These are phyloP conservation scores for Pyrus bretschneideri DNA, from an alignment of 306 rosid species.

Conservation along the genomic window DNA sequence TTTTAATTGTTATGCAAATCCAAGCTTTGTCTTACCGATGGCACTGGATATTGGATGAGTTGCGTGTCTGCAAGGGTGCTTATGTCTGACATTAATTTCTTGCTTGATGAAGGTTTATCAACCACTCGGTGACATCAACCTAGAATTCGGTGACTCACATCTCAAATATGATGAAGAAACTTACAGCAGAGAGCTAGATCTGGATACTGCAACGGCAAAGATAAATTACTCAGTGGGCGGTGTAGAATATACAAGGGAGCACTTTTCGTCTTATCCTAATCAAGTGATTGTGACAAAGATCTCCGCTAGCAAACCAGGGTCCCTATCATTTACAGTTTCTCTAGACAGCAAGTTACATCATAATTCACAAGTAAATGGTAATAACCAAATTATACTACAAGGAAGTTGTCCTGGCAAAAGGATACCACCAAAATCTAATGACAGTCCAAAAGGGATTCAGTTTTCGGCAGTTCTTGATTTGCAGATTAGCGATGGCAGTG, in stretches of 20 bases:
- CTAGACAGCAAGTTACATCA: conserved; percentile 73
- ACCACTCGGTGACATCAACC: conserved; percentile 72
- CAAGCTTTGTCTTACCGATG: neutral
- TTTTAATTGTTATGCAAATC: neutral
- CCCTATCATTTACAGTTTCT: conserved; percentile 61
- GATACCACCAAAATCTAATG: too few relatives aligned
- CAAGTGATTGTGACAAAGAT: conserved; percentile 71
- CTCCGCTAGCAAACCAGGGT: conserved; percentile 63
- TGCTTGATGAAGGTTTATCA: conserved; percentile 38
- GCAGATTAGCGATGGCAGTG: conserved; percentile 58
- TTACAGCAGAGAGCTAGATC: conserved; percentile 70
- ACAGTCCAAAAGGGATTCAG: conserved; percentile 61
- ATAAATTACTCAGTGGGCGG: conserved; percentile 64
- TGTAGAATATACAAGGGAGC: conserved; percentile 72
- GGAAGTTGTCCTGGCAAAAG: conserved; percentile 61
- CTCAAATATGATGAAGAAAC: conserved; percentile 46
- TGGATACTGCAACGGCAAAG: conserved; percentile 62
- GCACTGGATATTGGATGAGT: neutral
- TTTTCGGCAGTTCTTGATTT: conserved; percentile 74
- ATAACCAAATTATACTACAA: conserved; percentile 54
- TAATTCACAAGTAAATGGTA: conserved; percentile 36
- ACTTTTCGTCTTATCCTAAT: conserved; percentile 72
- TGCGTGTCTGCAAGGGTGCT: neutral
- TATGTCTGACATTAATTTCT: neutral
- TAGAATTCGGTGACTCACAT: conserved; percentile 74